A percentile compares a stretch with the other conserved stretches of the same genome.
Evolutionary conservation across 495 filamentous ascomycete species (phyloP).

Genomic region (Filosporella fistucella): DNA sequence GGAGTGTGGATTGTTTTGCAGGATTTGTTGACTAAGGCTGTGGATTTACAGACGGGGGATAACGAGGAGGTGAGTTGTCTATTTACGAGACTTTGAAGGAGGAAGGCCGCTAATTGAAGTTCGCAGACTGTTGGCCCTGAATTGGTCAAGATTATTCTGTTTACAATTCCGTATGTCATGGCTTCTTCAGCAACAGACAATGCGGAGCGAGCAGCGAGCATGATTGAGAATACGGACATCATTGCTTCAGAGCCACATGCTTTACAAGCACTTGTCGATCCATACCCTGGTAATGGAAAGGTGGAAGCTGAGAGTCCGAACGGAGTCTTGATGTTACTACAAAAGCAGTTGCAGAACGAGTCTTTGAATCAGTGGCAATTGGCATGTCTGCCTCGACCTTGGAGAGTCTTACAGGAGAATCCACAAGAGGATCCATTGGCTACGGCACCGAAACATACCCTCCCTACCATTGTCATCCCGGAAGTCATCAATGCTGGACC

Average conservation of each 20-base stretch:
- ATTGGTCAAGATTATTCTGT: conserved; percentile 90
- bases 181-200: conserved; percentile 61
- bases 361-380: conserved; percentile 66
- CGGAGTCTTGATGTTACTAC: conserved; percentile 78
- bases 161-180: conserved; percentile 89
- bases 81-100: conserved; percentile 20
- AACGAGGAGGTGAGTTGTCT: conserved; percentile 72
- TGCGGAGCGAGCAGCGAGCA: conserved; percentile 61
- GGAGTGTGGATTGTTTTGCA: conserved; percentile 83
- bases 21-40: conserved; percentile 77
- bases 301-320: conserved; percentile 48
- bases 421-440: conserved; percentile 51
- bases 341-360: conserved; percentile 77
- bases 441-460: conserved; percentile 61
- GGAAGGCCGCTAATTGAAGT: conserved; percentile 26
- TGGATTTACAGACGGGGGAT: conserved; percentile 84
- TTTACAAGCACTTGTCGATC: conserved; percentile 77
- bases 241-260: conserved; percentile 81
- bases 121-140: conserved; percentile 68
- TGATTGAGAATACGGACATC: conserved; percentile 91
- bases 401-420: conserved; percentile 54
- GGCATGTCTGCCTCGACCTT: conserved; percentile 78
- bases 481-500: conserved; percentile 67
- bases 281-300: conserved; percentile 59
- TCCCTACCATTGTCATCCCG: conserved; percentile 73